Percentiles rank a stretch among this genome's conserved stretches.
These are phyloP conservation scores for Boletus sensibilis DNA, from an alignment of 768 basidiomycete species.

Conservation along the genomic window DNA sequence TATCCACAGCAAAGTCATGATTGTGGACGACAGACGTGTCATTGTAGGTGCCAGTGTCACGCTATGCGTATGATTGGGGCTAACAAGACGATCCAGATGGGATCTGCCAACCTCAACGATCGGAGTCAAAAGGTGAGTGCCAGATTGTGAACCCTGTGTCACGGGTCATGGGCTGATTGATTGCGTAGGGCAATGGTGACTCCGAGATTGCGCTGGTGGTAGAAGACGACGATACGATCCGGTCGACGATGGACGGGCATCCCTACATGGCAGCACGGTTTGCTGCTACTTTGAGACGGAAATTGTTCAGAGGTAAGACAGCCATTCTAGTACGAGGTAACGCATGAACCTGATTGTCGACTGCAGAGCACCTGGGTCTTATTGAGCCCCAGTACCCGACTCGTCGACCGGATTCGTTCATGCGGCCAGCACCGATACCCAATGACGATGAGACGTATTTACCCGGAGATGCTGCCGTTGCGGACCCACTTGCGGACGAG, in stretches of 20 bases:
- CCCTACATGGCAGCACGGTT: slow-evolving; percentile 74
- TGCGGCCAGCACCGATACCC: slow-evolving; percentile 75
- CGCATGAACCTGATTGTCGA: slow-evolving; percentile 4
- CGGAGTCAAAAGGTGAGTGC: slow-evolving; percentile 67
- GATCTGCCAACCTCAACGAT: slow-evolving; percentile 92
- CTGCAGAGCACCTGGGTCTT: slow-evolving; percentile 81
- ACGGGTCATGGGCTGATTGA: slow-evolving; percentile 5
- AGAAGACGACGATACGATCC: slow-evolving; percentile 81
- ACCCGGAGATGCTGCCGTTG: slow-evolving; percentile 62
- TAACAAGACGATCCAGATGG: slow-evolving; percentile 54
- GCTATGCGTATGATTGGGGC: neutral
- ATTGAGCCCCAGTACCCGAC: slow-evolving; percentile 66
- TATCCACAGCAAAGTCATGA: slow-evolving; percentile 90
- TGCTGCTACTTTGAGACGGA: slow-evolving; percentile 79
- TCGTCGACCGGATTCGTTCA: slow-evolving; percentile 48
- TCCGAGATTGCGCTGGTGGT: slow-evolving; percentile 93
- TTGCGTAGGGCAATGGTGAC: slow-evolving; percentile 78
- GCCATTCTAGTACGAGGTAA: neutral
- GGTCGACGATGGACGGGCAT: slow-evolving; percentile 74
- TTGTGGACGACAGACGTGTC: slow-evolving; percentile 87
- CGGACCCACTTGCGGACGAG: slow-evolving; percentile 72
- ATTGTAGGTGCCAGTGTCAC: slow-evolving; percentile 54
- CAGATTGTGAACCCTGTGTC: neutral
- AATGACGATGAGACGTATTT: slow-evolving; percentile 64
- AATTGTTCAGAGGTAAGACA: slow-evolving; percentile 71